phyloP scores from a whole-genome alignment of 2,329 filamentous ascomycete genomes.

The Epichloe sylvatica region DNA sequence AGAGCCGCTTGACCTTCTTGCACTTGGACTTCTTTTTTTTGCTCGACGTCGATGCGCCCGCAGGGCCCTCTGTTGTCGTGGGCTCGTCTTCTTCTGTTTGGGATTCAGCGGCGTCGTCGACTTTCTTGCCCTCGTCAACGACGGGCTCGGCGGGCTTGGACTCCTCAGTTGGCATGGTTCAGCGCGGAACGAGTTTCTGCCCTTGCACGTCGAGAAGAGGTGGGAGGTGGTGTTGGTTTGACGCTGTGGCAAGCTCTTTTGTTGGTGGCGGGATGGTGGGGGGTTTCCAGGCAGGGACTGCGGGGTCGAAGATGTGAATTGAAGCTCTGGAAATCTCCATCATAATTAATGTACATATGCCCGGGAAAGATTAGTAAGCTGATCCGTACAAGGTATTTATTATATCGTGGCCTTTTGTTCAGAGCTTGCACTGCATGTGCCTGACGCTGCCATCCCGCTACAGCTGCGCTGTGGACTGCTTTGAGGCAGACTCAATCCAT shows the following conservation, averaged over 20 bases:
- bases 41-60: slow-evolving; percentile 10
- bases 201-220: not conserved
- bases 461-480: too few relatives aligned
- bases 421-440: too few relatives aligned
- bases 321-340: too few relatives aligned
- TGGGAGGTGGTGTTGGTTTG: not conserved
- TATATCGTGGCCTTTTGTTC: too few relatives aligned
- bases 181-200: not conserved
- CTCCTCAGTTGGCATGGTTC: slow-evolving; percentile 39
- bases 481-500: too few relatives aligned
- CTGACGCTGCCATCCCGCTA: too few relatives aligned
- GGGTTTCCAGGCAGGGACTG: not conserved
- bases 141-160: slow-evolving; percentile 46
- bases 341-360: too few relatives aligned
- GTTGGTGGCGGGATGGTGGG: slow-evolving; percentile 2
- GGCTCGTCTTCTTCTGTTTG: slow-evolving; percentile 34
- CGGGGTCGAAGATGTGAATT: too few relatives aligned
- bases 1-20: slow-evolving; percentile 41
- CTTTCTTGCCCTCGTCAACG: slow-evolving; percentile 34
- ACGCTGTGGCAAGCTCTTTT: not conserved
- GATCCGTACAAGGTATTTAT: too few relatives aligned
- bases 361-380: too few relatives aligned
- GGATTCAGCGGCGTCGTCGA: slow-evolving; percentile 25
- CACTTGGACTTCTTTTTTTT: slow-evolving; percentile 49
- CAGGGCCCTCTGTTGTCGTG: slow-evolving; percentile 22